Base-by-base conservation (phyloP, 2,329 filamentous ascomycete species). In the Diaporthe vexans region DNA sequence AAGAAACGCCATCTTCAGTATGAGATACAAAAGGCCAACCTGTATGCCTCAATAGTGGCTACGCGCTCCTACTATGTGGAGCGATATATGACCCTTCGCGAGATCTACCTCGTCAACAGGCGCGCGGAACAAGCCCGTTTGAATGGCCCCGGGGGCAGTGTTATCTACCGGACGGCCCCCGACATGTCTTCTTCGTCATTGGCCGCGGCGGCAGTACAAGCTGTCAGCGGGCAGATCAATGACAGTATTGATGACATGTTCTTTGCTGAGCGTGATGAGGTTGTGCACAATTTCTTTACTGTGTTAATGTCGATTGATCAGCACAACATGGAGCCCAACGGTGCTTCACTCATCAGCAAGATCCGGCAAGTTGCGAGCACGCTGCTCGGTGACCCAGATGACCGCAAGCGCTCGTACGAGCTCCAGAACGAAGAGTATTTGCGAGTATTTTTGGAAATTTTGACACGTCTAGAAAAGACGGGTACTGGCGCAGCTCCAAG, bases 1-100 rank as follows among this genome's bases (percentile, higher is more conserved):
- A 85, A 86, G 3, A 87, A 90, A 3, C 87, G 90, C 1, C 85
- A 88, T 72, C 81, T 95, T 6, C 94, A 97, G 80, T 95, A 92
- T 77, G 95, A 97, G 83, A 97, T 98, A 40, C 95, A 97, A 81
- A 97, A 97, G 81, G 94, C 94, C 9, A 97, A 97, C 81, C 94
- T 98, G 52, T 95, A 96, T 80, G 91, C 92, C 2, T 96, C 93
- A 8, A 93, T 95, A 79, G 86, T 98, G 13, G 92, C 92, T 3
- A 97, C 94, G 0, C 89, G 95, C 33, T 96, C 94, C 0, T 95
- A 95, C 81, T 91, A 96, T 73, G 94, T 97, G 0, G 94, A 97
- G 81, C 93, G 95, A 77, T 97, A 96, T 83, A 94, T 94, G 82
- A 92, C 91, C 78, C 87, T 97, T 1, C 91, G 92, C 51, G 93